These are phyloP conservation scores for Verticillium nubilum DNA, from an alignment of 2,329 filamentous ascomycete species.

Conservation along the genomic window DNA sequence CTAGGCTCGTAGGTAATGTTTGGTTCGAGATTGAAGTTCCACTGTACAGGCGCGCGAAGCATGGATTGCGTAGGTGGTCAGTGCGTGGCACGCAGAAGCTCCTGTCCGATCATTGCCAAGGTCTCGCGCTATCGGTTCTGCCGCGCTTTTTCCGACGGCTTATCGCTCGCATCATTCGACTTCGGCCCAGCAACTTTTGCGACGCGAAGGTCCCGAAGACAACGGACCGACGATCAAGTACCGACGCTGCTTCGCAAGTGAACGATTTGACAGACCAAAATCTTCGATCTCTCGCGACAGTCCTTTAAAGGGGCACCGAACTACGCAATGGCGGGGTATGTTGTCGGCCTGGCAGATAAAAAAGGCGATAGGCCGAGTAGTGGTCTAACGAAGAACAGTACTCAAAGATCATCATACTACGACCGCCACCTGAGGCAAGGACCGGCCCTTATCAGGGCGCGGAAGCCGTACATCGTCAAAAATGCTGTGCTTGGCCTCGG, in stretches of 20 bases:
- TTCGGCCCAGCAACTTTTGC: slow-evolving; percentile 2
- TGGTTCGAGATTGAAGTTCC: background rate
- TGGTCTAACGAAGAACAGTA: slow-evolving; percentile 7
- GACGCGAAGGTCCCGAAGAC: background rate
- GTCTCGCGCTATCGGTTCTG: slow-evolving; percentile 6
- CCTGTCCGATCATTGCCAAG: background rate
- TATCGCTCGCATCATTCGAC: slow-evolving; percentile 7
- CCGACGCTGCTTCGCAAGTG: slow-evolving; percentile 3
- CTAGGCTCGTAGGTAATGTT: background rate
- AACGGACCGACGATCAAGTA: slow-evolving; percentile 3
- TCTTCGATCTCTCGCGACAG: background rate
- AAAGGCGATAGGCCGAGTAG: background rate
- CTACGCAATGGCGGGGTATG: background rate
- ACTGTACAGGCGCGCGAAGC: background rate
- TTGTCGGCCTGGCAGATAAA: background rate
- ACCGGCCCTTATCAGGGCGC: slow-evolving; percentile 82
- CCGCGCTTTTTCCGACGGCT: slow-evolving; percentile 4
- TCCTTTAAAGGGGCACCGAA: background rate
- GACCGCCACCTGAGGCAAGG: slow-evolving; percentile 80
- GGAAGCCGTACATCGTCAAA: slow-evolving; percentile 86
- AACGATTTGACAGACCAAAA: background rate
- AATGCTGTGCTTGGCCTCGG: slow-evolving; percentile 78
- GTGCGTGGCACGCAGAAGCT: background rate
- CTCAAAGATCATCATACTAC: slow-evolving; percentile 67
- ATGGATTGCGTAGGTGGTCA: slow-evolving; percentile 1